Evolutionary conservation across 192 early-diverging fungal genomes (phyloP).

Genomic region (Haplosporangium gracile): DNA sequence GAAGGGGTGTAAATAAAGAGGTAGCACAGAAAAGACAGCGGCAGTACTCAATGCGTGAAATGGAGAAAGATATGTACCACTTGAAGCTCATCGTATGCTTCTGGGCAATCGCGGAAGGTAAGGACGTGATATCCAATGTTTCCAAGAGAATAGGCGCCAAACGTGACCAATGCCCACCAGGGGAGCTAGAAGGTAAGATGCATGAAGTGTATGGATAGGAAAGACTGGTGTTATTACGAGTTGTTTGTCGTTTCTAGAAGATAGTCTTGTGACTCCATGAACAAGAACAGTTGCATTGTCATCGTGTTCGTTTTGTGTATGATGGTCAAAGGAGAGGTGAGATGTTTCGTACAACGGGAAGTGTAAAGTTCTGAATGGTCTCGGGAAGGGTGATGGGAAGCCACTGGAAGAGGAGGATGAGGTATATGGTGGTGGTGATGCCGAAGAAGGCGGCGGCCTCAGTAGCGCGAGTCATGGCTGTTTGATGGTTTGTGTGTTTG

Average conservation of each 20-base stretch:
- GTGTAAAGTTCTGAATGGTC: slow-evolving; percentile 62
- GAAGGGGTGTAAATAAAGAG: slow-evolving; percentile 5
- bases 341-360: slow-evolving; percentile 62
- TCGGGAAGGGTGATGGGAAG: slow-evolving; percentile 61
- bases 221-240: neutral
- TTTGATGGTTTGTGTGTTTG: slow-evolving; percentile 8
- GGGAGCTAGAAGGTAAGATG: slow-evolving; percentile 69
- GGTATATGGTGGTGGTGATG: slow-evolving; percentile 58
- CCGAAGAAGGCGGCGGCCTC: slow-evolving; percentile 61
- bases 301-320: neutral
- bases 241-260: neutral
- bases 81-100: slow-evolving; percentile 87
- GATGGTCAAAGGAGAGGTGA: neutral
- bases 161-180: slow-evolving; percentile 82
- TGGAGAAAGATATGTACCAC: slow-evolving; percentile 60
- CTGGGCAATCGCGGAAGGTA: slow-evolving; percentile 93
- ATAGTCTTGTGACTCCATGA: neutral
- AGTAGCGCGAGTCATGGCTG: slow-evolving; percentile 66
- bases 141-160: slow-evolving; percentile 91
- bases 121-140: slow-evolving; percentile 89
- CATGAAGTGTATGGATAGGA: neutral
- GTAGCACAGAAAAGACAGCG: neutral
- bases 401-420: slow-evolving; percentile 58
- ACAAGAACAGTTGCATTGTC: neutral
- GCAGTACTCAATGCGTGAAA: neutral